phyloP scores from a whole-genome alignment of 495 filamentous ascomycete genomes.

The Cercophora sp. region DNA sequence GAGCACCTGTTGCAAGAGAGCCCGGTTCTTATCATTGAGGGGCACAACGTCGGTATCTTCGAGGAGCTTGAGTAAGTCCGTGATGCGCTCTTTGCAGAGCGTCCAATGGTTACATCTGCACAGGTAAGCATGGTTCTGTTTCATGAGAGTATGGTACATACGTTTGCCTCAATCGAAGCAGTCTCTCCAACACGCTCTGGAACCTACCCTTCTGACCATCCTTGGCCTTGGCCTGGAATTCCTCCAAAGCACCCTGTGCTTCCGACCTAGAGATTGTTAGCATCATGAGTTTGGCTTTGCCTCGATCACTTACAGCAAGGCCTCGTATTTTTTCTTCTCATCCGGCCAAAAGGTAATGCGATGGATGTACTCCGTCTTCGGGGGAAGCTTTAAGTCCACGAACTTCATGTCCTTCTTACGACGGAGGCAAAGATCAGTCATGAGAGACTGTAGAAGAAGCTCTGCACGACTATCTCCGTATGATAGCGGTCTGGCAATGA shows the following conservation, averaged over 20 bases:
- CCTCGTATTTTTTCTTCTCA: constrained; percentile 77
- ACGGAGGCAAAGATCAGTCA: constrained; percentile 77
- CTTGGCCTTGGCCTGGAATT: constrained; percentile 47
- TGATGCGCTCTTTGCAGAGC: constrained; percentile 68
- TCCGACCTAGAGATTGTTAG: constrained; percentile 52
- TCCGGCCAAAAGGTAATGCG: constrained; percentile 69
- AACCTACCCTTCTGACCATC: constrained; percentile 46
- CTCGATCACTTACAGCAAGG: constrained; percentile 53
- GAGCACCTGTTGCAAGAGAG: constrained; percentile 71
- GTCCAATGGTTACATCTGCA: constrained; percentile 73
- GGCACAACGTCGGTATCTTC: constrained; percentile 63
- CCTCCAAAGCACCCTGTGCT: constrained; percentile 66
- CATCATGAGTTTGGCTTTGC: not conserved
- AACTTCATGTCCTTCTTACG: constrained; percentile 89
- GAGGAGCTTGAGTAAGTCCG: constrained; percentile 63
- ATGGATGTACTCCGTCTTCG: constrained; percentile 76
- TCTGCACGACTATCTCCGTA: constrained; percentile 50
- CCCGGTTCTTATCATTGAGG: constrained; percentile 68
- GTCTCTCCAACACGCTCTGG: constrained; percentile 66
- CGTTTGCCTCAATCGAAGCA: constrained; percentile 80
- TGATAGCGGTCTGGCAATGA: constrained; percentile 68
- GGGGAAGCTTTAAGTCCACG: constrained; percentile 75
- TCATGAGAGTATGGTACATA: not conserved
- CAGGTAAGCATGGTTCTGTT: constrained; percentile 2
- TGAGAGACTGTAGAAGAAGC: constrained; percentile 68